phyloP scores from a whole-genome alignment of 1,139 yeast species.

The Yamadazyma jaroonii region DNA sequence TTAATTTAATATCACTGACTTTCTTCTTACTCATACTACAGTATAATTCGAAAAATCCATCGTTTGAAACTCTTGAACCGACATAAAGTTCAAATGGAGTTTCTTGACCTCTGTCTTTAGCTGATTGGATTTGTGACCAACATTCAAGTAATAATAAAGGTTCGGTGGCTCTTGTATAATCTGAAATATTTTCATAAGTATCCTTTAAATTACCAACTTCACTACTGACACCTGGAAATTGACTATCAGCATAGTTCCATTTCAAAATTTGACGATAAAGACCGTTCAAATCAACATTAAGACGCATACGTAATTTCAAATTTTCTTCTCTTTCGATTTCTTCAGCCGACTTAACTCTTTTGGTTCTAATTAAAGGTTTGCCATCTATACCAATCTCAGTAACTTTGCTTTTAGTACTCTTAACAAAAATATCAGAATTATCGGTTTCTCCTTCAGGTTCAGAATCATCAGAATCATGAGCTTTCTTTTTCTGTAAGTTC shows the following conservation, averaged over 20 bases:
- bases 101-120: conserved; percentile 63
- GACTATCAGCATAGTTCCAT: conserved; percentile 70
- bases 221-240: conserved; percentile 52
- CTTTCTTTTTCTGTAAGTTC: conserved; percentile 28
- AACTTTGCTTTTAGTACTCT: conserved; percentile 30
- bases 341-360: conserved; percentile 15
- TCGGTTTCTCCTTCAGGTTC: conserved; percentile 36
- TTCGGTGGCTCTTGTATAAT: conserved; percentile 66
- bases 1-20: conserved; percentile 50
- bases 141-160: conserved; percentile 86
- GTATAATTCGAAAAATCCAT: conserved; percentile 84
- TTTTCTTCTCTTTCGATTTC: conserved; percentile 60
- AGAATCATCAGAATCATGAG: conserved; percentile 30
- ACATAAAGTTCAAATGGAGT: conserved; percentile 65
- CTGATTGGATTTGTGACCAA: conserved; percentile 85
- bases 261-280: conserved; percentile 65
- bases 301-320: conserved; percentile 73
- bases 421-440: conserved; percentile 41
- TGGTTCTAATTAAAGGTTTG: conserved; percentile 18
- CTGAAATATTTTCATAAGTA: conserved; percentile 52
- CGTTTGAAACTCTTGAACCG: conserved; percentile 81
- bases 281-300: conserved; percentile 76
- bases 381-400: conserved; percentile 41
- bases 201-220: conserved; percentile 39
- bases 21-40: conserved; percentile 63